Conservation (phyloP, 192 early-diverging fungal genomes). For the Backusella psychrophila region DNA sequence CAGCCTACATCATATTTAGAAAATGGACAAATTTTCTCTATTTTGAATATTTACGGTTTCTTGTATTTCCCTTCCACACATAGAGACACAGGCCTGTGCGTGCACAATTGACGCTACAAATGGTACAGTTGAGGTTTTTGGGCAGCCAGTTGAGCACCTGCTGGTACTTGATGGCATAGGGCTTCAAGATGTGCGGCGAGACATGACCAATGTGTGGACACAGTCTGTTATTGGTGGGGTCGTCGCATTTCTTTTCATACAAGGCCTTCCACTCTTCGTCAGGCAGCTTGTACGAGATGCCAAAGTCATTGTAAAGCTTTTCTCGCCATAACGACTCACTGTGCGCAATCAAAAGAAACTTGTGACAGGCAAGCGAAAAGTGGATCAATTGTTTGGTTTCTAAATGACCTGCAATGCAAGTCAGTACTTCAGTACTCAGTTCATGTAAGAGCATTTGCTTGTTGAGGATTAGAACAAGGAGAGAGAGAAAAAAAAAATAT, state of each 20-base stretch:
- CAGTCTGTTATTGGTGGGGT: slow-evolving; percentile 24
- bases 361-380: slow-evolving; percentile 18
- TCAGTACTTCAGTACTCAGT: slow-evolving; percentile 20
- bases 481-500: neutral
- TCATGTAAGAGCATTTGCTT: neutral
- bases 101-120: slow-evolving; percentile 15
- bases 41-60: slow-evolving; percentile 17
- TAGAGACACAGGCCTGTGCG: slow-evolving; percentile 29
- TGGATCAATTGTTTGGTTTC: neutral
- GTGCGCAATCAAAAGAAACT: slow-evolving; percentile 16
- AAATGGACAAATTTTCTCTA: too few species aligned
- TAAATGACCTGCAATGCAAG: slow-evolving; percentile 20
- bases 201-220: slow-evolving; percentile 32
- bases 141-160: slow-evolving; percentile 27
- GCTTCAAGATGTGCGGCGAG: slow-evolving; percentile 7
- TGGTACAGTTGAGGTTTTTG: slow-evolving; percentile 25
- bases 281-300: slow-evolving; percentile 29
- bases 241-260: slow-evolving; percentile 18
- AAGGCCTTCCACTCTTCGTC: slow-evolving; percentile 24
- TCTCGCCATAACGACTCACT: slow-evolving; percentile 31
- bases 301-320: slow-evolving; percentile 24
- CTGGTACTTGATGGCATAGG: slow-evolving; percentile 18
- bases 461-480: neutral
- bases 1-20: slow-evolving; percentile 11
- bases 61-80: slow-evolving; percentile 31